These are phyloP conservation scores for Isabelozyma heimii DNA, from an alignment of 805 yeast species.

Conservation along the genomic window DNA sequence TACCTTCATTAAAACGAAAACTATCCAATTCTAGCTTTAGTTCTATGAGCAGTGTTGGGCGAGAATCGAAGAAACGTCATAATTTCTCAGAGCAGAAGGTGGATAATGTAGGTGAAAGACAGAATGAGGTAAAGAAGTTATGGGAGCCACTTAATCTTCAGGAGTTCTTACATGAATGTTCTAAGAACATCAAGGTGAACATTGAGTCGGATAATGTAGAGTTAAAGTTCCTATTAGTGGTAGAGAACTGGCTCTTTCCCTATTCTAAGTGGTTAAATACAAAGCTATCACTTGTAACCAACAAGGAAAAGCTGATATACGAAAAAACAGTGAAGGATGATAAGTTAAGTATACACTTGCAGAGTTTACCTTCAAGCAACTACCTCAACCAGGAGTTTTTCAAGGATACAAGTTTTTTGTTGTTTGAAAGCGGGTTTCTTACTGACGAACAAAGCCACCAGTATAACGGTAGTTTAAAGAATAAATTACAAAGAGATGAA, in stretches of 20 bases:
- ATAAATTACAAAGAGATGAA: constrained; percentile 37
- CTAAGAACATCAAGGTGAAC: constrained; percentile 21
- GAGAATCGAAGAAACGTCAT: constrained; percentile 10
- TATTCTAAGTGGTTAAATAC: constrained; percentile 50
- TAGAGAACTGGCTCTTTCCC: constrained; percentile 46
- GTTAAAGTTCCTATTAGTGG: constrained; percentile 40
- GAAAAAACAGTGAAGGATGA: constrained; percentile 20
- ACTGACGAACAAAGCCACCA: constrained; percentile 9
- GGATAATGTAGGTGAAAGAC: constrained; percentile 20
- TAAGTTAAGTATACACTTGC: constrained; percentile 28
- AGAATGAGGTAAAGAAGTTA: constrained; percentile 33
- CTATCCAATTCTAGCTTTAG: not conserved
- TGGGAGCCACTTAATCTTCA: constrained; percentile 50
- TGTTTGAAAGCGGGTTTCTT: constrained; percentile 53
- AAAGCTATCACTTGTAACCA: constrained; percentile 39
- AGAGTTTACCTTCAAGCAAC: constrained; percentile 40
- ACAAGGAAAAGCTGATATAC: constrained; percentile 23
- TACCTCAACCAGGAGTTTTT: constrained; percentile 36
- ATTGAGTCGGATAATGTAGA: constrained; percentile 16
- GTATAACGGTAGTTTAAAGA: constrained; percentile 13
- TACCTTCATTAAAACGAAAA: constrained; percentile 2
- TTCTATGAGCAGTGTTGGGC: not conserved
- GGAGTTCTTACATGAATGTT: constrained; percentile 25
- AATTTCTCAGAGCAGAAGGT: constrained; percentile 5
- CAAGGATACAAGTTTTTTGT: constrained; percentile 37